Percentiles rank a stretch among this genome's conserved stretches.
These are phyloP conservation scores for Diplodia corticola DNA, from an alignment of 2,329 filamentous ascomycete species.

Conservation along the genomic window DNA sequence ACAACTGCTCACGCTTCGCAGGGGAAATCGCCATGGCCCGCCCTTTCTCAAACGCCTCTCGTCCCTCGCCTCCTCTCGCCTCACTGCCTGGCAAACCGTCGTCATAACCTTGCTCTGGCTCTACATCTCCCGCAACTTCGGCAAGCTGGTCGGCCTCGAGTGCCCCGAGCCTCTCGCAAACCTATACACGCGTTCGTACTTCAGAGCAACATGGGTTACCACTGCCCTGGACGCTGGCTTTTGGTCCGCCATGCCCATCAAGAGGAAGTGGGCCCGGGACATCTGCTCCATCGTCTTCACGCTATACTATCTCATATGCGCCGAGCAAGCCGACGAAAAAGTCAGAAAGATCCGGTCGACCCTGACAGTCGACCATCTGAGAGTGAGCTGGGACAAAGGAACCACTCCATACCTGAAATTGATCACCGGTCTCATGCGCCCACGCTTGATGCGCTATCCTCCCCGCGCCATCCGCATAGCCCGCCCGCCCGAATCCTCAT, in stretches of 20 bases:
- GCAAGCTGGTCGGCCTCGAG: constrained; percentile 85
- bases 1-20: constrained; percentile 42
- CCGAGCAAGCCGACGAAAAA: constrained; percentile 94
- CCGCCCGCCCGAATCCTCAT: constrained; percentile 74
- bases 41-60: constrained; percentile 72
- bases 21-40: constrained; percentile 87
- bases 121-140: constrained; percentile 90
- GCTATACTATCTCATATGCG: constrained; percentile 86
- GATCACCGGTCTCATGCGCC: constrained; percentile 71
- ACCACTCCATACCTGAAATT: constrained; percentile 82
- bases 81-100: constrained; percentile 88
- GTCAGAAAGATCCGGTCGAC: constrained; percentile 85
- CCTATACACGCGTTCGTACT: constrained; percentile 89
- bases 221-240: constrained; percentile 95
- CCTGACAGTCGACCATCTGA: constrained; percentile 85
- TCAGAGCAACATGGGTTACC: constrained; percentile 93
- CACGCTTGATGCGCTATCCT: constrained; percentile 75
- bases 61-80: constrained; percentile 63
- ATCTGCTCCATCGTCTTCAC: constrained; percentile 81
- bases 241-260: constrained; percentile 96
- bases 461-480: constrained; percentile 83
- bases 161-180: constrained; percentile 92
- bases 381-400: constrained; percentile 94
- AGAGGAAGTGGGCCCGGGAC: constrained; percentile 76
- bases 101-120: constrained; percentile 86